Evolutionary conservation across 2,329 filamentous ascomycete species (phyloP).

Genomic region (Beauveria rudraprayagi): DNA sequence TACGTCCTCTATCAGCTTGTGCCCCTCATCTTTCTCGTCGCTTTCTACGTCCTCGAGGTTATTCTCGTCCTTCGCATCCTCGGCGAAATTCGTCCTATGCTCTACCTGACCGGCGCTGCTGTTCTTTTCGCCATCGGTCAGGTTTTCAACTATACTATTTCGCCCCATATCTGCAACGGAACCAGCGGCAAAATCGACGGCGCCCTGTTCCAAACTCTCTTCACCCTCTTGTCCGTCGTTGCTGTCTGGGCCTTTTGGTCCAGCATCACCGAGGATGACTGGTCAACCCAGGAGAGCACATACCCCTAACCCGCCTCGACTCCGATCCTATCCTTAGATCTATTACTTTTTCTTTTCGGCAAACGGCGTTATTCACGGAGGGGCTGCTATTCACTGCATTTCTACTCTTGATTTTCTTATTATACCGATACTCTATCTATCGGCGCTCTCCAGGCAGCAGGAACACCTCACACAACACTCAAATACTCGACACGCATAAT

Average conservation of each 20-base stretch:
- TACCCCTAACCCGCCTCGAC: slow-evolving; percentile 27
- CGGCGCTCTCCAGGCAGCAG: background rate
- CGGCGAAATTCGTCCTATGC: slow-evolving; percentile 86
- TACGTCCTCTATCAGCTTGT: slow-evolving; percentile 91
- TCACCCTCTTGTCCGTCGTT: slow-evolving; percentile 77
- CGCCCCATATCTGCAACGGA: slow-evolving; percentile 79
- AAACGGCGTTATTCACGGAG: slow-evolving; percentile 18
- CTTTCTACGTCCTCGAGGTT: slow-evolving; percentile 77
- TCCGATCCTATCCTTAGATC: slow-evolving; percentile 7
- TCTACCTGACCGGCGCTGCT: slow-evolving; percentile 67
- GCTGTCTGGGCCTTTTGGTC: slow-evolving; percentile 95
- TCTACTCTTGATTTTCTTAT: slow-evolving; percentile 10
- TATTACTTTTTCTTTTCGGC: slow-evolving; percentile 10
- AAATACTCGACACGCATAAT: background rate
- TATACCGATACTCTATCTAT: slow-evolving; percentile 12
- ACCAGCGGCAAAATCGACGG: slow-evolving; percentile 84
- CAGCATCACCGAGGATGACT: slow-evolving; percentile 97
- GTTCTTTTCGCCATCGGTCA: slow-evolving; percentile 87
- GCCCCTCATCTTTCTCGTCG: slow-evolving; percentile 80
- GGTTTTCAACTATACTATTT: slow-evolving; percentile 93
- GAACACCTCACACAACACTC: background rate
- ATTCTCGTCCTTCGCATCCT: slow-evolving; percentile 79
- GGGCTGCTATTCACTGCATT: slow-evolving; percentile 15
- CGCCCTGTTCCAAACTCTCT: slow-evolving; percentile 84
- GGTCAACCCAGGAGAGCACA: slow-evolving; percentile 54